Conservation (phyloP, 108 stramenopile genomes). For the Bacterosira constricta region DNA sequence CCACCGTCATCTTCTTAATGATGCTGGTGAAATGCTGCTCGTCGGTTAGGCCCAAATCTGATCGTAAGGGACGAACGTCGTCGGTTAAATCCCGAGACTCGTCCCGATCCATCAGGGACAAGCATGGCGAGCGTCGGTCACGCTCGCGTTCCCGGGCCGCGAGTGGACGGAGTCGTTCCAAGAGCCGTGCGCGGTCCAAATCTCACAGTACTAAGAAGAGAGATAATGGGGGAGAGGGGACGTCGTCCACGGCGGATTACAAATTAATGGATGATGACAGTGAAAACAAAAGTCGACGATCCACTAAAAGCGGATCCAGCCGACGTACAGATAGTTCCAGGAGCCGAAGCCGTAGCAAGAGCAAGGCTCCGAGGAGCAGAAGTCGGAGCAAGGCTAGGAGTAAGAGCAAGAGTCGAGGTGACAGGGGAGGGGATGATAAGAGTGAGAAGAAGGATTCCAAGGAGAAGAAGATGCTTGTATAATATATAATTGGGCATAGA, state of each 20-base stretch:
- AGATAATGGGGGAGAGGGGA: slow-evolving; percentile 14
- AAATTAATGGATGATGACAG: slow-evolving; percentile 60
- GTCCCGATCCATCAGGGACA: slow-evolving; percentile 46
- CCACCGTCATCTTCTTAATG: slow-evolving; percentile 52
- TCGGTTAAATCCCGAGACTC: slow-evolving; percentile 40
- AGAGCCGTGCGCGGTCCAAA: slow-evolving; percentile 18
- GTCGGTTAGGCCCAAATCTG: slow-evolving; percentile 26
- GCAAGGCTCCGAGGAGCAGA: not conserved
- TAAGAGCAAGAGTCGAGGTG: slow-evolving; percentile 47
- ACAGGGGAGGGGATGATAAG: not conserved
- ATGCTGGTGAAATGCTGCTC: slow-evolving; percentile 54
- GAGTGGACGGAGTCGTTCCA: slow-evolving; percentile 32
- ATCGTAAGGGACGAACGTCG: slow-evolving; percentile 3
- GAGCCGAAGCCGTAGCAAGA: slow-evolving; percentile 59
- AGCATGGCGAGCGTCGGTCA: slow-evolving; percentile 52
- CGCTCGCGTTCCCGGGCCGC: slow-evolving; percentile 46
- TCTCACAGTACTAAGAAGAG: slow-evolving; percentile 30
- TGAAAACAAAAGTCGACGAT: slow-evolving; percentile 46
- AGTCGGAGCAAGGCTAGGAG: slow-evolving; percentile 10
- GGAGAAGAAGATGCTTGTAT: slow-evolving; percentile 42
- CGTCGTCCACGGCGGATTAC: slow-evolving; percentile 47
- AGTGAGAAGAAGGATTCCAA: slow-evolving; percentile 1
- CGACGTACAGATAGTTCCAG: slow-evolving; percentile 46
- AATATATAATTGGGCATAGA: too few species aligned
- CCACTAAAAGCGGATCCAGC: slow-evolving; percentile 22